These are phyloP conservation scores for Fusarium dimerum DNA, from an alignment of 2,329 filamentous ascomycete species.

Conservation along the genomic window DNA sequence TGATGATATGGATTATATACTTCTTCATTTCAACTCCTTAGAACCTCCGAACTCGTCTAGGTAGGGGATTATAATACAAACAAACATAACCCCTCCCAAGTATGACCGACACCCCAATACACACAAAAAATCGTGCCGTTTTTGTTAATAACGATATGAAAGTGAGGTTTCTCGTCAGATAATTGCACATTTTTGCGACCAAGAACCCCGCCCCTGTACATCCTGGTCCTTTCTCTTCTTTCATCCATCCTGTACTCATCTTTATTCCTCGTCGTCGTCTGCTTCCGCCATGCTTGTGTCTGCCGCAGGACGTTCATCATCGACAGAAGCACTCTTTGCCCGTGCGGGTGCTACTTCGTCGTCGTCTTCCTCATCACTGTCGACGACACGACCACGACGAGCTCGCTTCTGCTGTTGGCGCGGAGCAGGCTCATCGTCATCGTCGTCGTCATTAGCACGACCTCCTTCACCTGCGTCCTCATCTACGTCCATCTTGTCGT, in stretches of 20 bases:
- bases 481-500: conserved; percentile 57
- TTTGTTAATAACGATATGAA: too few species aligned
- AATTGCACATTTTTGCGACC: too few species aligned
- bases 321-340: conserved; percentile 21
- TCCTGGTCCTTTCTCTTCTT: neutral
- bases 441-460: conserved; percentile 47
- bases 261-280: conserved; percentile 33
- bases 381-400: conserved; percentile 53
- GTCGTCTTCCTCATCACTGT: conserved; percentile 55
- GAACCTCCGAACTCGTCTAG: too few species aligned
- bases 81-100: too few species aligned
- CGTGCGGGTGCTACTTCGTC: conserved; percentile 29
- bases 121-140: too few species aligned
- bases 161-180: too few species aligned
- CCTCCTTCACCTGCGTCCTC: conserved; percentile 36
- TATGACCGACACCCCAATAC: too few species aligned
- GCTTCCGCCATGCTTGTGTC: conserved; percentile 45
- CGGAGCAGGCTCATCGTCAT: conserved; percentile 50
- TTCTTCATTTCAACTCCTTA: too few species aligned
- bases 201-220: neutral
- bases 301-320: conserved; percentile 29
- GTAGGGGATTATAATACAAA: too few species aligned
- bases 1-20: too few species aligned
- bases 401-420: conserved; percentile 47
- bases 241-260: conserved; percentile 2